These are phyloP conservation scores for Suillus fuscotomentosus DNA, from an alignment of 768 basidiomycete species.

Conservation along the genomic window DNA sequence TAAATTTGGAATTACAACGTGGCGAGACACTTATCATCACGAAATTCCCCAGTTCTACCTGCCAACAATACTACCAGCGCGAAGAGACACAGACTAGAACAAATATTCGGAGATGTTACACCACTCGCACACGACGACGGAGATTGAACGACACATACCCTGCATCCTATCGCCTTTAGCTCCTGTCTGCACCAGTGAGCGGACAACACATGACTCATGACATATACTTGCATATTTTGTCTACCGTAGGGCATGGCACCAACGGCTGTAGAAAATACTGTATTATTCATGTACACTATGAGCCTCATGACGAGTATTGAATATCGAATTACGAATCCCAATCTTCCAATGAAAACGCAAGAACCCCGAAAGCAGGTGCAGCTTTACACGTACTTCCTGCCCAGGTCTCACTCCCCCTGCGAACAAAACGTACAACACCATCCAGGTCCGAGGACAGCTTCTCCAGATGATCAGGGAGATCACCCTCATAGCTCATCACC, in stretches of 20 bases:
- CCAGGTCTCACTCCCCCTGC: slow-evolving; percentile 67
- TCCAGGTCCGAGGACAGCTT: slow-evolving; percentile 70
- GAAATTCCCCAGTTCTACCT: too few relatives aligned
- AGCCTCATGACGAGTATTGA: background rate
- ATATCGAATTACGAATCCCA: slow-evolving; percentile 52
- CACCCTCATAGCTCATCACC: slow-evolving; percentile 37
- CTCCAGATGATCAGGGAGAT: slow-evolving; percentile 51
- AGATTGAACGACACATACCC: too few relatives aligned
- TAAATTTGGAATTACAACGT: background rate
- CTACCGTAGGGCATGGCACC: too few relatives aligned
- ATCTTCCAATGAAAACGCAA: slow-evolving; percentile 77
- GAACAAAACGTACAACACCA: slow-evolving; percentile 64
- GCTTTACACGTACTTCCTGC: slow-evolving; percentile 60
- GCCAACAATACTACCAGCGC: too few relatives aligned
- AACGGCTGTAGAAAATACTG: background rate
- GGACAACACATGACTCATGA: too few relatives aligned
- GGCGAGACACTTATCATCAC: background rate
- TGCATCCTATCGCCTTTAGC: too few relatives aligned
- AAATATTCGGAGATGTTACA: too few relatives aligned
- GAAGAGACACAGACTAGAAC: too few relatives aligned
- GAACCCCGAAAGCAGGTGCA: slow-evolving; percentile 62
- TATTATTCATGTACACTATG: background rate
- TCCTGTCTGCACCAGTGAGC: too few relatives aligned
- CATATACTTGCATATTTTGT: too few relatives aligned
- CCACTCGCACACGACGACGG: too few relatives aligned